A percentile compares a stretch with the other conserved stretches of the same genome.
Conservation (phyloP, 192 early-diverging fungal genomes). For the Coemansia asiatica region DNA sequence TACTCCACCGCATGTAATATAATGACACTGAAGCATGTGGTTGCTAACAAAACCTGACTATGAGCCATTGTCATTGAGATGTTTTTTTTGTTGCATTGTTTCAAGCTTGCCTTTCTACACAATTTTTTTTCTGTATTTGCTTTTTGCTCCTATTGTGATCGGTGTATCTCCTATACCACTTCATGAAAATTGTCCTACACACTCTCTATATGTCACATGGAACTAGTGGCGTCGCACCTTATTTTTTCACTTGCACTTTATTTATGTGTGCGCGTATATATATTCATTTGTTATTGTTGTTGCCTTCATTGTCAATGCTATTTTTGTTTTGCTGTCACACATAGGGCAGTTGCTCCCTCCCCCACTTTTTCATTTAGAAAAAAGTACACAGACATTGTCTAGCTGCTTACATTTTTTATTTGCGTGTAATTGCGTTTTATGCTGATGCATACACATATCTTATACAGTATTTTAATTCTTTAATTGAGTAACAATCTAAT, state of each 20-base stretch:
- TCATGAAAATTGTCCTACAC: neutral
- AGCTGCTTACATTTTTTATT: too few relatives aligned
- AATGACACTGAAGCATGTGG: neutral
- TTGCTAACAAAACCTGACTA: neutral
- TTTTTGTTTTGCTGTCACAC: neutral
- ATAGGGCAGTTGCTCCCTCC: too few relatives aligned
- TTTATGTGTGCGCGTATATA: too few relatives aligned
- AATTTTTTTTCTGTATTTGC: neutral
- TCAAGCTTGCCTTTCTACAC: neutral
- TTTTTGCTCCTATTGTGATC: neutral
- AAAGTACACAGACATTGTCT: too few relatives aligned
- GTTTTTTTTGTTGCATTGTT: neutral
- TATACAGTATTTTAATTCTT: too few relatives aligned
- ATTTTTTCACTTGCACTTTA: neutral
- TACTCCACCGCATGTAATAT: conserved; percentile 4
- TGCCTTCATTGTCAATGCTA: neutral
- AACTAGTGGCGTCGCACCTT: neutral
- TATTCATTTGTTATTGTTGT: too few relatives aligned
- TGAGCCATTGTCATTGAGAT: conserved; percentile 5
- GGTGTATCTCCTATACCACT: neutral
- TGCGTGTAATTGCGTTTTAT: too few relatives aligned
- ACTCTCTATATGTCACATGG: neutral
- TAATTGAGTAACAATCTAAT: too few relatives aligned
- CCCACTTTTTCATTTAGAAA: neutral
- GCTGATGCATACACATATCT: too few relatives aligned